phyloP scores from a whole-genome alignment of 306 rosid genomes.

The Arachis hypogaea region DNA sequence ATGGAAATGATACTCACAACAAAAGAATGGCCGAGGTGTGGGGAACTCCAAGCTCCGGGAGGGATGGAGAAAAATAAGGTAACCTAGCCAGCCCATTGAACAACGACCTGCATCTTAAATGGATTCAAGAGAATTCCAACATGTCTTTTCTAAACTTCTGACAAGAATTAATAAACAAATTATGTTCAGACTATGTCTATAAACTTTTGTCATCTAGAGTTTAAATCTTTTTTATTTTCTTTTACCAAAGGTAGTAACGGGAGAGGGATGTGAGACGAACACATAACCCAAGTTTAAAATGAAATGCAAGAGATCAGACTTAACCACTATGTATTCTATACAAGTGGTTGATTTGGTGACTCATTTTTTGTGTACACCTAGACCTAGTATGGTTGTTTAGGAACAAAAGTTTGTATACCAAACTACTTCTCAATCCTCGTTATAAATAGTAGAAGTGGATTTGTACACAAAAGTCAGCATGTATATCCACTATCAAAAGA shows the following conservation, averaged over 20 bases:
- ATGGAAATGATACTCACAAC: constrained; percentile 42
- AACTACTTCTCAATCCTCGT: too few species aligned
- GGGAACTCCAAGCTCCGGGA: constrained; percentile 29
- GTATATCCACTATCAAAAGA: constrained; percentile 22
- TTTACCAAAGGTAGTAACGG: too few species aligned
- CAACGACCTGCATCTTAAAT: constrained; percentile 17
- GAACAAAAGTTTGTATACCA: not conserved
- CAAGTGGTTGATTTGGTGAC: too few species aligned
- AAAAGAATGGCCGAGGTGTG: constrained; percentile 25
- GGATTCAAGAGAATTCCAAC: constrained; percentile 23
- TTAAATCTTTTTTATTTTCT: too few species aligned
- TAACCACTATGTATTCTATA: too few species aligned
- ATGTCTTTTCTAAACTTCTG: not conserved
- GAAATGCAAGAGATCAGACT: too few species aligned
- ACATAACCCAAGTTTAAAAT: too few species aligned
- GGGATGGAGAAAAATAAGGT: constrained; percentile 43
- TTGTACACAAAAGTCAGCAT: not conserved
- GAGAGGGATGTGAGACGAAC: too few species aligned
- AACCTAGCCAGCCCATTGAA: constrained; percentile 42
- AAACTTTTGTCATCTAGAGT: not conserved
- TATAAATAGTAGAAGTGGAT: too few species aligned
- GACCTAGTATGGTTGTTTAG: too few species aligned
- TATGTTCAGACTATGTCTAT: constrained; percentile 16
- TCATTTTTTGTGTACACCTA: too few species aligned
- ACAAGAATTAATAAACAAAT: not conserved